phyloP scores from a whole-genome alignment of 2,329 filamentous ascomycete species.

The Teratosphaeria gauchensis region DNA sequence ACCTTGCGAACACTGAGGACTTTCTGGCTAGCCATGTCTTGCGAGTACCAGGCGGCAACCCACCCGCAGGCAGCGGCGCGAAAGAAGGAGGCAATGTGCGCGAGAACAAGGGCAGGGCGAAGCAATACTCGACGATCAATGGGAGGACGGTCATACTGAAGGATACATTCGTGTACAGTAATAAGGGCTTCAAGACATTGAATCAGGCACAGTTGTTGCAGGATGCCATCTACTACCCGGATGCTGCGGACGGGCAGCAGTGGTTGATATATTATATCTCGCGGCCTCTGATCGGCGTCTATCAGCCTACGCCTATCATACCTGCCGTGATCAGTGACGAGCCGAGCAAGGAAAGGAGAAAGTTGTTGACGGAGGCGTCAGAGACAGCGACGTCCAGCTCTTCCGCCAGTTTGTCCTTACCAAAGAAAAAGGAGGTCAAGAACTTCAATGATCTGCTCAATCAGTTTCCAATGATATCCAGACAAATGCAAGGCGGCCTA shows the following conservation, averaged over 20 bases:
- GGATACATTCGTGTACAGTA: slow-evolving; percentile 85
- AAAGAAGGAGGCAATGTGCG: slow-evolving; percentile 54
- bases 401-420: slow-evolving; percentile 32
- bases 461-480: slow-evolving; percentile 88
- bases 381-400: slow-evolving; percentile 8
- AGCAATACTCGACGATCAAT: slow-evolving; percentile 87
- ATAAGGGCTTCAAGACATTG: slow-evolving; percentile 95
- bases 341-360: slow-evolving; percentile 24
- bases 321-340: slow-evolving; percentile 46
- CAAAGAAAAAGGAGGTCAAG: slow-evolving; percentile 80
- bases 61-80: slow-evolving; percentile 39
- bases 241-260: slow-evolving; percentile 78
- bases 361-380: slow-evolving; percentile 21
- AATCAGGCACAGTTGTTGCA: slow-evolving; percentile 79
- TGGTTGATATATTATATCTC: slow-evolving; percentile 98
- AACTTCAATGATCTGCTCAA: slow-evolving; percentile 83
- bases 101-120: slow-evolving; percentile 84
- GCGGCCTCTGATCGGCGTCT: slow-evolving; percentile 71
- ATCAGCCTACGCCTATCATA: slow-evolving; percentile 63
- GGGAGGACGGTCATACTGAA: slow-evolving; percentile 90
- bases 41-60: slow-evolving; percentile 56
- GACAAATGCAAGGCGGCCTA: slow-evolving; percentile 88
- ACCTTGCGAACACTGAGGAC: slow-evolving; percentile 81
- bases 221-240: slow-evolving; percentile 80
- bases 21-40: slow-evolving; percentile 96